Conservation (phyloP, 805 yeast species). For the Wickerhamomyces sydowiorum region DNA sequence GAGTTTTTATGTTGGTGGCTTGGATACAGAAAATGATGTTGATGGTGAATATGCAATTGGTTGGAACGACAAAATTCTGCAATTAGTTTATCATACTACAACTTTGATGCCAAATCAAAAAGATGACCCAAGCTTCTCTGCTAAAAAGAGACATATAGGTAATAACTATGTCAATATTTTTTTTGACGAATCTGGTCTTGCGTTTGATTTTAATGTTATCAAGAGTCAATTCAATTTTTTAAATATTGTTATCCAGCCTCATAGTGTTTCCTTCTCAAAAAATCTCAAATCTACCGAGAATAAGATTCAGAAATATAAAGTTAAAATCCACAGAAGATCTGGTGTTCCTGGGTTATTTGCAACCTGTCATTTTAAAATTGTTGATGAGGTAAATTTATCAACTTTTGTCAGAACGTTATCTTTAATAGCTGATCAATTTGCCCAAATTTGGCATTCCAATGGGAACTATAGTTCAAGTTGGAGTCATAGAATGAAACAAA, state of each 20-base stretch:
- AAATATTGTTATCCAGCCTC: conserved; percentile 73
- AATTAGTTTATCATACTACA: conserved; percentile 71
- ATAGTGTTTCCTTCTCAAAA: conserved; percentile 25
- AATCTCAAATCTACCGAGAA: conserved; percentile 5
- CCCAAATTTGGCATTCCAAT: conserved; percentile 65
- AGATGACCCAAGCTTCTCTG: conserved; percentile 36
- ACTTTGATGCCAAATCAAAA: conserved; percentile 67
- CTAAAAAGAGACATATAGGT: conserved; percentile 82
- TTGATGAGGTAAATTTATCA: conserved; percentile 55
- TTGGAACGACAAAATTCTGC: conserved; percentile 68
- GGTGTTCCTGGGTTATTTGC: conserved; percentile 78
- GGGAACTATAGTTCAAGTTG: conserved; percentile 57
- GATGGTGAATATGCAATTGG: conserved; percentile 75
- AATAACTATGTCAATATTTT: conserved; percentile 77
- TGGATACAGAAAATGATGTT: conserved; percentile 59
- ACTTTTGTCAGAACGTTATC: conserved; percentile 62
- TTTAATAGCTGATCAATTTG: conserved; percentile 62
- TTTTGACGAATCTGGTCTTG: conserved; percentile 67
- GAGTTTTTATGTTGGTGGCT: conserved; percentile 66
- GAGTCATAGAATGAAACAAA: conserved; percentile 60
- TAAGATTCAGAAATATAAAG: conserved; percentile 41
- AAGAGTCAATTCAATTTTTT: conserved; percentile 79
- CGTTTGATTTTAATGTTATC: conserved; percentile 65
- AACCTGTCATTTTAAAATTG: conserved; percentile 67
- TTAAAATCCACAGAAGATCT: conserved; percentile 54